Base-by-base conservation (phyloP, 192 early-diverging fungal genomes). In the Coemansia sp. region DNA sequence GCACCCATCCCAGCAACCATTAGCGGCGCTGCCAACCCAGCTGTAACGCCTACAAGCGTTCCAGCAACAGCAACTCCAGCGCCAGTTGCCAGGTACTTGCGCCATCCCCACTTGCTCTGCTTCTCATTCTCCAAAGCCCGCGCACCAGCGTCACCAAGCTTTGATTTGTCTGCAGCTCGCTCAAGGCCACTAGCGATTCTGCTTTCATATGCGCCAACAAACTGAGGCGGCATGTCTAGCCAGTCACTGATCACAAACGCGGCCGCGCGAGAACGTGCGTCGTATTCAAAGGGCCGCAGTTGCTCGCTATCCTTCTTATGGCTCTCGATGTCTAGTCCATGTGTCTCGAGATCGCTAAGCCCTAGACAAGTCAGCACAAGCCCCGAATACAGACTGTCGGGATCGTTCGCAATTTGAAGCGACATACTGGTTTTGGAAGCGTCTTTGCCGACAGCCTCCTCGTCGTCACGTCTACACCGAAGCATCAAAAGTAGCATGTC, bases 1-100 rank as follows among this genome's bases (percentile, higher is more conserved):
- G 78, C 79, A 18, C 78, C 84, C 65, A 87, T 67, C 2, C 86
- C 86, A 7, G 86, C 86, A 3, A 78, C 84, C 64, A 87, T 80
- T 28, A 87, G 53, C 4, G 86, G 86, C 8, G 86, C 81, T 5
- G 86, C 86, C 32, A 87, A 64, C 8, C 86, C 86, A 4, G 84
- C 86, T 0, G 86, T 87, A 11, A 85, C 59, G 11, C 83, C 86
- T 28, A 87, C 81, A 14, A 82, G 78, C 28, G 79, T 73, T 18
- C 74, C 86, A 14, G 83, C 86, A 6, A 80, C 73, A 8, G 72
- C 73, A 6, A 81, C 71, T 2, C 83, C 86, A 2, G 81, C 68
- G 2, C 86, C 86, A 18, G 84, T 71, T 1, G 81, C 75, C 37
- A 83, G 66, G 35, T 75, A 78, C 62, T 79, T 80, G 48, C 72